A percentile compares a stretch with the other conserved stretches of the same genome.
phyloP scores from a whole-genome alignment of 768 basidiomycete species.

The Melanogaster broomeanus region DNA sequence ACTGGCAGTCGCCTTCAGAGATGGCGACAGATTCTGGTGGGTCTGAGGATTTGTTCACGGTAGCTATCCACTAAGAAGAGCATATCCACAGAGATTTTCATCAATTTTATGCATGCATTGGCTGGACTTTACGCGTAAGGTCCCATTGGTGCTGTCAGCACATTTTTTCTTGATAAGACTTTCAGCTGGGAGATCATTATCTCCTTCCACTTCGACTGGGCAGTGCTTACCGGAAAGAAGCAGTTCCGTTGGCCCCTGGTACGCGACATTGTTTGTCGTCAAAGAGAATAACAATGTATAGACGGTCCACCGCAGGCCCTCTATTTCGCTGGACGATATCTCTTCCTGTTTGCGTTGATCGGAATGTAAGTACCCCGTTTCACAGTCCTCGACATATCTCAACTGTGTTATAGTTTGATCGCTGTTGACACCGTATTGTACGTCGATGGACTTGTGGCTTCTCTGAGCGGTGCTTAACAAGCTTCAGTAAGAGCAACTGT shows the following conservation, averaged over 20 bases:
- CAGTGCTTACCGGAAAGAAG: conserved; percentile 40
- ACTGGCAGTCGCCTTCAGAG: conserved; percentile 42
- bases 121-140: conserved; percentile 47
- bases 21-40: conserved; percentile 38
- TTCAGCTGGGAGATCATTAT: conserved; percentile 46
- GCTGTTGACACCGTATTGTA: conserved; percentile 40
- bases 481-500: conserved; percentile 40
- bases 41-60: conserved; percentile 10
- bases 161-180: not conserved
- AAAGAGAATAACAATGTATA: not conserved
- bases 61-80: not conserved
- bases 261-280: conserved; percentile 21
- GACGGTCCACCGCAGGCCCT: conserved; percentile 35
- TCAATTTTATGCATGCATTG: conserved; percentile 43
- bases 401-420: conserved; percentile 21
- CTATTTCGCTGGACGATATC: conserved; percentile 48
- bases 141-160: not conserved
- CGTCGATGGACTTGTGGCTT: conserved; percentile 8
- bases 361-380: conserved; percentile 40
- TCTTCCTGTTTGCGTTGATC: conserved; percentile 44
- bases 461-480: not conserved
- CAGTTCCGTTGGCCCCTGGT: conserved; percentile 51
- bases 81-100: conserved; percentile 35
- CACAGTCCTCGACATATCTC: not conserved
- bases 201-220: conserved; percentile 45